phyloP scores from a whole-genome alignment of 441 rosid genomes.

The Manihot esculenta region DNA sequence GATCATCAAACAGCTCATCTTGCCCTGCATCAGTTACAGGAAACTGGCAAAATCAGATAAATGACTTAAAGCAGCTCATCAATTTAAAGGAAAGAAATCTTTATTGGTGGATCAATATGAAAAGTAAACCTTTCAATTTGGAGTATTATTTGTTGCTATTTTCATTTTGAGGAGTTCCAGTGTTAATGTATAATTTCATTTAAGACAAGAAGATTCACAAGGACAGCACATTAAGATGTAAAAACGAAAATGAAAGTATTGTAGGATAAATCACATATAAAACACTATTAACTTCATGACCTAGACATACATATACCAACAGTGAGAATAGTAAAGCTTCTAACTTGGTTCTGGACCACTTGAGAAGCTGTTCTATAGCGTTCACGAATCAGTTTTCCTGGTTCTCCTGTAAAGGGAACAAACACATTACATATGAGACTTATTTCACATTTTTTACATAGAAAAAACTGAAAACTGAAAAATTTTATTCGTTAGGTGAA shows the following conservation, averaged over 20 bases:
- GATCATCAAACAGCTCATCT: conserved; percentile 95
- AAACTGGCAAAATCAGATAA: conserved; percentile 20
- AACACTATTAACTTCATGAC: conserved; percentile 14
- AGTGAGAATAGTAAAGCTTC: conserved; percentile 52
- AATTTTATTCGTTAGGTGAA: not conserved
- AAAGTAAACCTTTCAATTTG: not conserved
- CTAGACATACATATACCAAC: conserved; percentile 47
- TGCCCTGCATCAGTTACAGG: conserved; percentile 62
- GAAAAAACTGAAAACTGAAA: not conserved
- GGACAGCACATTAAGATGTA: not conserved
- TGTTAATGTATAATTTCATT: not conserved
- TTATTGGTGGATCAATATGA: conserved; percentile 8
- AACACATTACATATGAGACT: not conserved
- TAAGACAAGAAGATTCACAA: conserved; percentile 5
- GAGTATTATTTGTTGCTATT: not conserved
- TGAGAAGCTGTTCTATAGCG: conserved; percentile 98
- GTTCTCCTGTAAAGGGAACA: conserved; percentile 61
- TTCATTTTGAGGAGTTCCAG: not conserved
- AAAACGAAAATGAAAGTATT: not conserved
- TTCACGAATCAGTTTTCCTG: conserved; percentile 86
- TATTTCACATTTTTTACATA: not conserved
- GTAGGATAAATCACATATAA: not conserved
- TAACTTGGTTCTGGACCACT: conserved; percentile 97
- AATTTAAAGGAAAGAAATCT: conserved; percentile 10
- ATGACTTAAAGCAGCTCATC: conserved; percentile 16